Evolutionary conservation across 2,329 filamentous ascomycete species (phyloP), one percentile per base, ranked within the genome.

Genomic region (Achaetomium macrosporum): DNA sequence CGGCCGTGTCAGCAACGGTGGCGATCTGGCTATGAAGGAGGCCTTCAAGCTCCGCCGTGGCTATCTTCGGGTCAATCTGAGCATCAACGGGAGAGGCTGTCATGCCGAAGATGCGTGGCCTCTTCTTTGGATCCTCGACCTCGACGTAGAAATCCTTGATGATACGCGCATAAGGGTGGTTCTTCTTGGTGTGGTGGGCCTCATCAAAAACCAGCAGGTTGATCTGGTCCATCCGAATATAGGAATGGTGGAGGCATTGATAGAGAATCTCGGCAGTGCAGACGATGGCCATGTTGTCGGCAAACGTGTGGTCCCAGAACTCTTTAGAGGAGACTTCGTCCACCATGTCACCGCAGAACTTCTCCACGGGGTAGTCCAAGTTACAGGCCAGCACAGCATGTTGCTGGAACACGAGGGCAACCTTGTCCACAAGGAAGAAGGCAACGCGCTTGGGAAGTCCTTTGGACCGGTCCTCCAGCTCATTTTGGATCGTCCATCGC

Each of bases 141-240:
- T 76, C 69, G 1, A 82, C 63, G 64, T 96, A 97, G 61, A 88
- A 90, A 54, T 95, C 87, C 62, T 88, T 90, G 70, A 99, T 88
- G 54, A 99, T 93, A 29, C 82, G 79, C 17, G 92, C 89, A 65
- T 96, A 99, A 0, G 89, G 79, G 63, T 99, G 93, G 47, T 90
- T 87, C 67, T 92, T 95, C 70, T 99, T 99, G 0, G 92, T 84
- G 64, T 97, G 93, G 63, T 99, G 93, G 6, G 91, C 93, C 69
- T 99, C 93, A 63, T 99, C 93, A 59, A 99, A 96, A 55, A 97
- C 84, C 36, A 99, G 75, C 1, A 99, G 78, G 63, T 92, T 97
- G 67, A 97, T 90, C 61, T 87, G 82, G 16, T 81, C 73, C 73
- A 99, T 96, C 10, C 70, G 79, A 54, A 96, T 79, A 68, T 90